A percentile compares a stretch with the other conserved stretches of the same genome.
phyloP scores from a whole-genome alignment of 1,284 basidiomycete genomes.

The Anthracocystis walkeri region DNA sequence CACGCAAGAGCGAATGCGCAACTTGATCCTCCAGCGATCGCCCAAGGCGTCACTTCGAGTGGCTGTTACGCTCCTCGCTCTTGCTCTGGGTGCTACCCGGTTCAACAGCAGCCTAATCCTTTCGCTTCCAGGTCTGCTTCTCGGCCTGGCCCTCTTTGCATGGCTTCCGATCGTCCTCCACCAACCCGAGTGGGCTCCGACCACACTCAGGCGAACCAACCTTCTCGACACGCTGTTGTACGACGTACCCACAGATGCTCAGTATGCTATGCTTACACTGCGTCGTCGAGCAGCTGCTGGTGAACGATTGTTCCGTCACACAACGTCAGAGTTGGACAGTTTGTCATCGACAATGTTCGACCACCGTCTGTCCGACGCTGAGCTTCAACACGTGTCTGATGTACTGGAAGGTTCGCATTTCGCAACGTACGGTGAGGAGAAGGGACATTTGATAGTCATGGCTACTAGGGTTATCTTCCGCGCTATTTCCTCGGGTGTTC shows the following conservation, averaged over 20 bases:
- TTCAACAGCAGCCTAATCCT: slow-evolving; percentile 17
- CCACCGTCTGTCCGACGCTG: slow-evolving; percentile 24
- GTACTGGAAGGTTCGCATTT: slow-evolving; percentile 29
- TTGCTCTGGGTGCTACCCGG: slow-evolving; percentile 15
- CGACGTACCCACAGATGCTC: slow-evolving; percentile 58
- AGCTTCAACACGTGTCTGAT: slow-evolving; percentile 27
- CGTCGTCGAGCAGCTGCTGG: slow-evolving; percentile 44
- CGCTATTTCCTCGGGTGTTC: slow-evolving; percentile 5
- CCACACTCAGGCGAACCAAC: slow-evolving; percentile 19
- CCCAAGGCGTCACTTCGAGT: slow-evolving; percentile 41
- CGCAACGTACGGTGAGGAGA: slow-evolving; percentile 2
- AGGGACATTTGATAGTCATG: slow-evolving; percentile 28
- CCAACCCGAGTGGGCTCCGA: slow-evolving; percentile 45
- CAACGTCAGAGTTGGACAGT: neutral
- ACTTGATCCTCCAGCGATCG: slow-evolving; percentile 40
- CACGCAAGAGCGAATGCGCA: slow-evolving; percentile 49
- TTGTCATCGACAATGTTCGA: slow-evolving; percentile 32
- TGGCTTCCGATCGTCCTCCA: slow-evolving; percentile 48
- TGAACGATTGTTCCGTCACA: slow-evolving; percentile 29
- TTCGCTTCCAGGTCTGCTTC: slow-evolving; percentile 30
- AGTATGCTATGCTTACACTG: slow-evolving; percentile 46
- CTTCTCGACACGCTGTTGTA: slow-evolving; percentile 46
- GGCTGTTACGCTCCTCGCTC: slow-evolving; percentile 11
- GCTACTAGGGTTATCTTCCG: slow-evolving; percentile 34
- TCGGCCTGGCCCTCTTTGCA: slow-evolving; percentile 46